Percentiles rank a stretch among this genome's conserved stretches.
These are phyloP conservation scores for Tolypocladium ovalisporum DNA, from an alignment of 2,329 filamentous ascomycete species.

Conservation along the genomic window DNA sequence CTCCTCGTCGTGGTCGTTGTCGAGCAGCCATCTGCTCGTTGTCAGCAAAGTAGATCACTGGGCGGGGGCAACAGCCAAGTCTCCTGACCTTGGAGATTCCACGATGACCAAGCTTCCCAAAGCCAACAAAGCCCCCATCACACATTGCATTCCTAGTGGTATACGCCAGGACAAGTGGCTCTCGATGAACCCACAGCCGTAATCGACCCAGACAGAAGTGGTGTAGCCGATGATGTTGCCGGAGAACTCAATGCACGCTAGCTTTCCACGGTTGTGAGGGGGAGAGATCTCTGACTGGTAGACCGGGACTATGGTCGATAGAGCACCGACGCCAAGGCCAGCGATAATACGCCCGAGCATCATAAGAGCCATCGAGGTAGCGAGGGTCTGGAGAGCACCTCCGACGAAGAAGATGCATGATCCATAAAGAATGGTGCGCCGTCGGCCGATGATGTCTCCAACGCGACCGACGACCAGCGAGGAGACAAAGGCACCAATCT, in stretches of 20 bases:
- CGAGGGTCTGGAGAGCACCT: constrained; percentile 73
- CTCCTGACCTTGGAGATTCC: constrained; percentile 74
- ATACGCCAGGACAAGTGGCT: constrained; percentile 82
- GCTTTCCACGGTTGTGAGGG: constrained; percentile 86
- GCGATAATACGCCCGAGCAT: constrained; percentile 70
- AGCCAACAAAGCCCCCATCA: constrained; percentile 83
- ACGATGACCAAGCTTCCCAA: constrained; percentile 86
- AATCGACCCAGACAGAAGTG: constrained; percentile 97
- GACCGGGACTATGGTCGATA: constrained; percentile 86
- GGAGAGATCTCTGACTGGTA: constrained; percentile 95
- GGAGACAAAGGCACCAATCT: constrained; percentile 84
- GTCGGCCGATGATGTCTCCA: constrained; percentile 82
- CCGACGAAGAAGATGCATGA: constrained; percentile 80
- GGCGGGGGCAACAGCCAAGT: too few species aligned
- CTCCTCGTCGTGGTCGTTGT: constrained; percentile 97
- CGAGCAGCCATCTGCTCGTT: constrained; percentile 70
- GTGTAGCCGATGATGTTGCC: constrained; percentile 95
- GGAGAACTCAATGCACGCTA: constrained; percentile 96
- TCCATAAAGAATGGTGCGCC: constrained; percentile 85
- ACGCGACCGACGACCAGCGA: constrained; percentile 79
- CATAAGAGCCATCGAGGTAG: constrained; percentile 85
- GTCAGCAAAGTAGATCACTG: constrained; percentile 13
- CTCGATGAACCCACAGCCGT: constrained; percentile 86
- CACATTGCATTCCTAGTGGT: constrained; percentile 81
- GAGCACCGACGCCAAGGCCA: constrained; percentile 75